Base-by-base conservation (phyloP, 139 green algal species). In the Pleodorina starrii region DNA sequence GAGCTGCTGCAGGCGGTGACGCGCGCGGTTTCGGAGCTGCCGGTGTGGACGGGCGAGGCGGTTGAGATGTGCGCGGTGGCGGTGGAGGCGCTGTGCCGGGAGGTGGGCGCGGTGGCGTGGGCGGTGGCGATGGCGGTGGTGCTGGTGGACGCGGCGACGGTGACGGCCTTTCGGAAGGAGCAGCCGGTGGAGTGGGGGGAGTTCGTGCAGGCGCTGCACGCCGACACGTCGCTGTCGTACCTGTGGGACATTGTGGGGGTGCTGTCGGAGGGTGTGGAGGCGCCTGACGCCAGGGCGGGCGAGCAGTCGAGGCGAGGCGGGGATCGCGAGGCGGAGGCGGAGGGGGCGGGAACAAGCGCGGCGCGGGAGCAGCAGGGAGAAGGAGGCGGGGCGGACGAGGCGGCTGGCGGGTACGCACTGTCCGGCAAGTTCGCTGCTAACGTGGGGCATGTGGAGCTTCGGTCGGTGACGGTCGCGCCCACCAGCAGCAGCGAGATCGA, bases 61-160 rank as follows among this genome's bases (percentile, higher is more conserved):
- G 90, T 95, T 29, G 82, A 90, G 74, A 32, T 29, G 27, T 77
- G 92, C 0, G 94, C 93, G 4, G 35, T 68, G 44, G 21, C 78
- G 40, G 84, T 96, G 90, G 84, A 94, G 77, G 79, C 82, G 68
- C 84, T 93, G 11, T 94, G 89, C 42, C 63, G 84, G 2, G 84
- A 87, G 11, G 91, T 94, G 19, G 87, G 90, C 5, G 85, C 89
- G 1, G 17, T 89, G 32, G 90, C 90, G 38, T 94, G 94, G 89
- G 75, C 77, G 19, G 75, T 92, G 0, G 92, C 93, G 17, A 89
- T 97, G 42, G 93, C 91, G 5, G 90, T 96, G 57, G 43, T 96
- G 86, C 82, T 96, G 44, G 92, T 94, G 19, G 93, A 97, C 40
- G 79, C 84, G 36, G 36, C 40, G 0, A 48, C 76, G 23, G 83